Evolutionary conservation across 2,329 filamentous ascomycete species (phyloP).

Genomic region (Curvularia spicifera): DNA sequence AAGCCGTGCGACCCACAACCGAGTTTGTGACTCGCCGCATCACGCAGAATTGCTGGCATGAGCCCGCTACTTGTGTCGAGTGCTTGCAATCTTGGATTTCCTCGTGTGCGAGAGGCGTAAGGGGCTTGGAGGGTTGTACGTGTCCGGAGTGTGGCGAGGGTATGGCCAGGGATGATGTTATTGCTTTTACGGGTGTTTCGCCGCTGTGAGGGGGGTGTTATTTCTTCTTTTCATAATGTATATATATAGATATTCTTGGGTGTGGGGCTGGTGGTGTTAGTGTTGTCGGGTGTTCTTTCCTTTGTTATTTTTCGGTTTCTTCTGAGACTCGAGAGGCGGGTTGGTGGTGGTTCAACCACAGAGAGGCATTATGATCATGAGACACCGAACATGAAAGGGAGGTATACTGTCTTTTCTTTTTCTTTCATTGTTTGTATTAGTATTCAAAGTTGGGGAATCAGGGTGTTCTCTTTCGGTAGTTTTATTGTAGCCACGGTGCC

Average conservation of each 20-base stretch:
- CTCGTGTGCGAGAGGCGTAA: slow-evolving; percentile 24
- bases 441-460: no score
- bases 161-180: slow-evolving; percentile 36
- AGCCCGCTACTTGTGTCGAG: slow-evolving; percentile 35
- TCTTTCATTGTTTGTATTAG: no score
- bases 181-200: slow-evolving; percentile 28
- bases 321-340: no score
- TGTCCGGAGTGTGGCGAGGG: slow-evolving; percentile 42
- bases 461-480: no score
- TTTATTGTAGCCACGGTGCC: no score
- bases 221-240: neutral
- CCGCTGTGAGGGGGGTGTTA: slow-evolving; percentile 1
- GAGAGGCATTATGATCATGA: neutral
- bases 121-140: slow-evolving; percentile 26
- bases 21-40: slow-evolving; percentile 34
- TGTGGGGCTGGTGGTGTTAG: neutral
- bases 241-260: neutral
- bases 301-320: neutral
- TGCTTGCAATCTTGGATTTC: slow-evolving; percentile 39
- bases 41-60: slow-evolving; percentile 37
- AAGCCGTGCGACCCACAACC: slow-evolving; percentile 25
- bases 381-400: neutral
- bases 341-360: no score
- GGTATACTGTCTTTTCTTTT: no score
- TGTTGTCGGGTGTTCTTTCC: neutral